These are phyloP conservation scores for Aspergillus homomorphus DNA, from an alignment of 495 filamentous ascomycete genomes.

Conservation along the genomic window DNA sequence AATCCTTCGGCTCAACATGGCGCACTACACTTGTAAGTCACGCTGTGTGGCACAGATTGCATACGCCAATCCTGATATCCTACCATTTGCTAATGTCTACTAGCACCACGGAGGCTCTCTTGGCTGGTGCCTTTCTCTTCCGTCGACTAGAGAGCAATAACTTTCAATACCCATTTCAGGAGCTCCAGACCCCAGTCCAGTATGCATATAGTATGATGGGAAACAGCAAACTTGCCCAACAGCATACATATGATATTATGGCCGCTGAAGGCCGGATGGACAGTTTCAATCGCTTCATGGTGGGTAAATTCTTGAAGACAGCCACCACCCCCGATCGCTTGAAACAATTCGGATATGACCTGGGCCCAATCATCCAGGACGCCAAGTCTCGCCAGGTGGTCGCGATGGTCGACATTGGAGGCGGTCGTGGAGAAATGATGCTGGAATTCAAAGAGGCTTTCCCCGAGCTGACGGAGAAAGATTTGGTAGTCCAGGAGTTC, in stretches of 20 bases:
- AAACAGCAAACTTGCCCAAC: constrained; percentile 22
- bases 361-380: constrained; percentile 10
- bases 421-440: constrained; percentile 51
- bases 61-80: neutral
- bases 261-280: constrained; percentile 36
- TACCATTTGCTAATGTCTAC: too few species aligned
- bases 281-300: constrained; percentile 44
- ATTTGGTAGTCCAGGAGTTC: constrained; percentile 49
- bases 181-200: constrained; percentile 33
- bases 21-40: constrained; percentile 37
- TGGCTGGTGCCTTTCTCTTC: constrained; percentile 37
- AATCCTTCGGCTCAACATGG: constrained; percentile 38
- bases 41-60: neutral
- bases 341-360: constrained; percentile 28
- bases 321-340: constrained; percentile 31
- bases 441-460: constrained; percentile 39
- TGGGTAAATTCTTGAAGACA: constrained; percentile 36
- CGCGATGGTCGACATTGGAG: constrained; percentile 54
- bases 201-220: constrained; percentile 36
- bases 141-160: constrained; percentile 32
- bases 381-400: constrained; percentile 17
- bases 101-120: constrained; percentile 37
- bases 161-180: constrained; percentile 37
- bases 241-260: constrained; percentile 42
- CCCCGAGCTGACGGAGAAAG: constrained; percentile 28